Evolutionary conservation across 352 stramenopile genomes (phyloP).

Genomic region (Globisporangium middletonii): DNA sequence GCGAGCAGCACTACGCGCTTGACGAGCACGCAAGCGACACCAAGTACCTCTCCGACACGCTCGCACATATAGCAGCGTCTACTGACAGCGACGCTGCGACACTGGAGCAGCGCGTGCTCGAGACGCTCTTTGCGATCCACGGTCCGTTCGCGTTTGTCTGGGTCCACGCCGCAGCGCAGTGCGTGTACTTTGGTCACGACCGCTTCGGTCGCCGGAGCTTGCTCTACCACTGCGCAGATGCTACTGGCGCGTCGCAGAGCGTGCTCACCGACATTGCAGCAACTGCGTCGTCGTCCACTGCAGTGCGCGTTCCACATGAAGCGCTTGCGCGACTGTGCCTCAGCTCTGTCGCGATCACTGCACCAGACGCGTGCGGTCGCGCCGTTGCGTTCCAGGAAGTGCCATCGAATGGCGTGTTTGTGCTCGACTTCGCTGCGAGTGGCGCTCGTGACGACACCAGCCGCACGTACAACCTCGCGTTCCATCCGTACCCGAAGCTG

Average conservation of each 20-base stretch:
- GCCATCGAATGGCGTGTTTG: slow-evolving; percentile 63
- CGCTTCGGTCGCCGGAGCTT: slow-evolving; percentile 88
- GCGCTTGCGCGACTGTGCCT: slow-evolving; percentile 31
- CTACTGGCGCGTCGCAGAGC: slow-evolving; percentile 7
- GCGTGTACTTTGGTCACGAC: slow-evolving; percentile 91
- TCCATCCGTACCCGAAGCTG: slow-evolving; percentile 32
- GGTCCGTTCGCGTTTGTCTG: slow-evolving; percentile 87
- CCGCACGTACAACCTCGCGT: slow-evolving; percentile 15
- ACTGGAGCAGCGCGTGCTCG: slow-evolving; percentile 12
- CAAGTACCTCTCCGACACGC: slow-evolving; percentile 34
- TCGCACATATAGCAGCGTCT: slow-evolving; percentile 15
- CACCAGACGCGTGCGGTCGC: neutral
- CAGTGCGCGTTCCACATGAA: slow-evolving; percentile 1
- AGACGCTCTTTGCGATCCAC: slow-evolving; percentile 36
- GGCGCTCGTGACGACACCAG: neutral
- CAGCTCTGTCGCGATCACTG: slow-evolving; percentile 38
- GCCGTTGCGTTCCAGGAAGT: slow-evolving; percentile 58
- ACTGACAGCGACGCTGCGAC: neutral
- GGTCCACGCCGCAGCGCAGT: slow-evolving; percentile 42
- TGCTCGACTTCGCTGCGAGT: slow-evolving; percentile 36
- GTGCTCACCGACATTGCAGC: slow-evolving; percentile 17
- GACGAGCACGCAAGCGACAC: slow-evolving; percentile 33
- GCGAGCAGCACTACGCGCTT: slow-evolving; percentile 11
- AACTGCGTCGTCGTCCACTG: neutral
- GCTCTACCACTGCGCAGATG: slow-evolving; percentile 39